A percentile compares a stretch with the other conserved stretches of the same genome.
These are phyloP conservation scores for Psophocarpus tetragonolobus DNA, from an alignment of 306 rosid genomes.

Conservation along the genomic window DNA sequence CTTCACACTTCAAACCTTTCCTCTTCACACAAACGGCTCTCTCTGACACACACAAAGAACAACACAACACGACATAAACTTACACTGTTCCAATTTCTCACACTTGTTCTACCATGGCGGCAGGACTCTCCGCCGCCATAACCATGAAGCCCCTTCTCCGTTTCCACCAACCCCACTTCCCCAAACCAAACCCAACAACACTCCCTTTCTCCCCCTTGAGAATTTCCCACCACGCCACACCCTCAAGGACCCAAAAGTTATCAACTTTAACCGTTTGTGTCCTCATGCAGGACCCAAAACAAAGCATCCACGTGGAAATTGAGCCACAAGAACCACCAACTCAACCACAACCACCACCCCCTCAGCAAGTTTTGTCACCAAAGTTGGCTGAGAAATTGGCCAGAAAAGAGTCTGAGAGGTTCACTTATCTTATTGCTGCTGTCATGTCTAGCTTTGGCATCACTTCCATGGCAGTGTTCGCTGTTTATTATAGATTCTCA, in stretches of 20 bases:
- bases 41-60: background rate
- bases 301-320: slow-evolving; percentile 31
- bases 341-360: background rate
- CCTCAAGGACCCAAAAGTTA: slow-evolving; percentile 38
- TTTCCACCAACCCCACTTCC: slow-evolving; percentile 35
- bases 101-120: slow-evolving; percentile 63
- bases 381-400: slow-evolving; percentile 62
- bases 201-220: slow-evolving; percentile 41
- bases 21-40: background rate
- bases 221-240: slow-evolving; percentile 29
- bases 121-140: slow-evolving; percentile 59
- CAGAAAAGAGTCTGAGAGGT: slow-evolving; percentile 75
- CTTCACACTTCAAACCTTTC: slow-evolving; percentile 9
- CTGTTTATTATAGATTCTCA: slow-evolving; percentile 84
- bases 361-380: slow-evolving; percentile 39
- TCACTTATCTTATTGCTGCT: slow-evolving; percentile 80
- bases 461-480: slow-evolving; percentile 82
- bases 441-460: slow-evolving; percentile 84
- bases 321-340: background rate
- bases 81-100: background rate
- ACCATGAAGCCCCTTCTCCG: slow-evolving; percentile 54
- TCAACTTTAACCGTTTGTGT: slow-evolving; percentile 59
- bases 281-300: slow-evolving; percentile 68
- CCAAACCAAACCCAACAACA: slow-evolving; percentile 37
- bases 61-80: background rate